phyloP scores from a whole-genome alignment of 257 asterid species.

The Dorcoceras hygrometricum region DNA sequence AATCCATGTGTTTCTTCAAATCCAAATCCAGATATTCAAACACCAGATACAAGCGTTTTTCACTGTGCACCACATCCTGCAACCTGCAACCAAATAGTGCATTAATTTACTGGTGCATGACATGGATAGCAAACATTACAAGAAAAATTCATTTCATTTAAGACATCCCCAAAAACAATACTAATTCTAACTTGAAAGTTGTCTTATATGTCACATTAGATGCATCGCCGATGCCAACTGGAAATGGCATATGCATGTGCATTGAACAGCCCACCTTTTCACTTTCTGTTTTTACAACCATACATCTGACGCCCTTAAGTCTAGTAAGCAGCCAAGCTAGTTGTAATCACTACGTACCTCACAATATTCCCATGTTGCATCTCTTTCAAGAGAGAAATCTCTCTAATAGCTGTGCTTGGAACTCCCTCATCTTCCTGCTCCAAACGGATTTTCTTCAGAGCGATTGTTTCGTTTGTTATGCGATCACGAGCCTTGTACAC shows the following conservation, averaged over 20 bases:
- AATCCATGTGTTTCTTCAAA: slow-evolving; percentile 97
- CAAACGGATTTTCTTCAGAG: slow-evolving; percentile 90
- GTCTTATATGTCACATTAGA: slow-evolving; percentile 3
- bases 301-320: background rate
- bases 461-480: slow-evolving; percentile 80
- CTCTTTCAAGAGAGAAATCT: slow-evolving; percentile 94
- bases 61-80: slow-evolving; percentile 98
- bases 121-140: slow-evolving; percentile 15
- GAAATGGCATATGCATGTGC: slow-evolving; percentile 15
- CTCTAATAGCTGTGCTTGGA: slow-evolving; percentile 98
- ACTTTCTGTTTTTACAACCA: slow-evolving; percentile 11
- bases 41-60: slow-evolving; percentile 83
- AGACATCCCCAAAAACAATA: slow-evolving; percentile 20
- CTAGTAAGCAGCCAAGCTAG: slow-evolving; percentile 11
- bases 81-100: slow-evolving; percentile 48
- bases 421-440: slow-evolving; percentile 99
- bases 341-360: slow-evolving; percentile 39
- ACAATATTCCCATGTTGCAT: slow-evolving; percentile 96
- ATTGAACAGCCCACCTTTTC: slow-evolving; percentile 8
- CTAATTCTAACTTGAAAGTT: background rate
- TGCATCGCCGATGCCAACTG: background rate
- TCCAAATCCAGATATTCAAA: slow-evolving; percentile 98
- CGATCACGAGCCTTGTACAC: slow-evolving; percentile 96
- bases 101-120: slow-evolving; percentile 1
- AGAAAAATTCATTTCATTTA: slow-evolving; percentile 6